Percentiles rank a stretch among this genome's conserved stretches.
Conservation (phyloP, 2,329 filamentous ascomycete genomes). For the Sclerotinia subarctica region DNA sequence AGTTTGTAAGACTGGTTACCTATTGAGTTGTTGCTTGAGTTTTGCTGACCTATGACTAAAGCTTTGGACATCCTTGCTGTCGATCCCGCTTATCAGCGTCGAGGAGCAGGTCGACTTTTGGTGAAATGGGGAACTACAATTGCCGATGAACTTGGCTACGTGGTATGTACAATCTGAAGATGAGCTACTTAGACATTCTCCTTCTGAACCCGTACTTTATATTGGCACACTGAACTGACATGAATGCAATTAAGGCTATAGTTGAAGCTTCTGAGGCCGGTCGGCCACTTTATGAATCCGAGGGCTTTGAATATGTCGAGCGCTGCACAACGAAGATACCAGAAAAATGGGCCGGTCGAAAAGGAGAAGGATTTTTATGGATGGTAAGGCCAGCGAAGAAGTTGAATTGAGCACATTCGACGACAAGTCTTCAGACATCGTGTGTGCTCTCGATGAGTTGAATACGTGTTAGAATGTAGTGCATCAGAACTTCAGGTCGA, state of each 20-base stretch:
- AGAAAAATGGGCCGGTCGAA: background rate
- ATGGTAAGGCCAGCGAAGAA: conserved; percentile 16
- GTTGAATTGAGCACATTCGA: background rate
- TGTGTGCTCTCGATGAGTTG: background rate
- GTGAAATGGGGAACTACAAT: conserved; percentile 16
- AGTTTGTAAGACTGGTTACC: conserved; percentile 10
- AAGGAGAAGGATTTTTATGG: conserved; percentile 3
- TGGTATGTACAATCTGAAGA: background rate
- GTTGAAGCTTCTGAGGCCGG: conserved; percentile 9
- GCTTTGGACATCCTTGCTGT: conserved; percentile 17
- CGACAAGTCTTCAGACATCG: background rate
- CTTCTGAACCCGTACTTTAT: background rate
- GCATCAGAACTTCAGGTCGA: background rate
- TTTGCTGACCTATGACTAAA: conserved; percentile 3
- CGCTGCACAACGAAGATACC: background rate
- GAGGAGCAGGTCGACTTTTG: conserved; percentile 7
- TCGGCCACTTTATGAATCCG: conserved; percentile 5
- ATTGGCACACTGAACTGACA: background rate
- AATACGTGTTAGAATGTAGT: background rate
- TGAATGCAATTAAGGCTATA: conserved; percentile 5
- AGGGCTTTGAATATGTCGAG: conserved; percentile 14
- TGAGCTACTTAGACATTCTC: background rate
- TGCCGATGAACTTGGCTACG: conserved; percentile 13
- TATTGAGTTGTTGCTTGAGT: background rate
- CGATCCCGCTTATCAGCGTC: conserved; percentile 11